These are phyloP conservation scores for Phaffomyces thermotolerans DNA, from an alignment of 805 yeast genomes.

Conservation along the genomic window DNA sequence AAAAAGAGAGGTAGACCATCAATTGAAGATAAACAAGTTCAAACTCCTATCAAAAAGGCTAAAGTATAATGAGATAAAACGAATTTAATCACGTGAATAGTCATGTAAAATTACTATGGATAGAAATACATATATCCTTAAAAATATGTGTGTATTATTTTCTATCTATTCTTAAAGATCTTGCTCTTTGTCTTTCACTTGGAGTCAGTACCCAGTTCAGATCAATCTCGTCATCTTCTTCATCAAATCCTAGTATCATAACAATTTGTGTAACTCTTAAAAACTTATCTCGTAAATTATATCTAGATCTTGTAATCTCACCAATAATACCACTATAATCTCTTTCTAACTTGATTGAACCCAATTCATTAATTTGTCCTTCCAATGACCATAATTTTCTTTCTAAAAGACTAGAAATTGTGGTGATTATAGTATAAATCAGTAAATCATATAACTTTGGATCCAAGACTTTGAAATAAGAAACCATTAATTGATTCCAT, in stretches of 20 bases:
- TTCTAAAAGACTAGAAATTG: conserved; percentile 53
- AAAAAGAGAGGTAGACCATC: conserved; percentile 20
- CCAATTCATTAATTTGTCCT: conserved; percentile 69
- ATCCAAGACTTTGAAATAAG: conserved; percentile 55
- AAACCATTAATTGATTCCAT: conserved; percentile 61
- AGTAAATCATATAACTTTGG: conserved; percentile 45
- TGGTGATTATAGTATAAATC: conserved; percentile 41
- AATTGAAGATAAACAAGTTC: neutral
- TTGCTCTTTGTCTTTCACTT: conserved; percentile 58
- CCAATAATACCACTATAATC: conserved; percentile 71
- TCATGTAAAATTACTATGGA: neutral
- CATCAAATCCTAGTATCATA: conserved; percentile 75
- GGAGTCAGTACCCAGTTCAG: conserved; percentile 74
- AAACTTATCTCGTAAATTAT: conserved; percentile 70
- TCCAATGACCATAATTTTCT: conserved; percentile 59
- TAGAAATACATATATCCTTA: too few relatives aligned
- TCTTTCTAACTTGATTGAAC: conserved; percentile 75
- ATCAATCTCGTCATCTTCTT: conserved; percentile 46
- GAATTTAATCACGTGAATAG: too few relatives aligned
- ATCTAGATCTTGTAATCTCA: conserved; percentile 65
- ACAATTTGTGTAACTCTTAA: conserved; percentile 79
- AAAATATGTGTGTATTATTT: conserved; percentile 4
- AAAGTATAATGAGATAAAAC: neutral
- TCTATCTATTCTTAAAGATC: conserved; percentile 45
- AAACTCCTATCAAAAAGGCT: neutral